Base-by-base conservation (phyloP, 768 basidiomycete species). In the Suillus decipiens region DNA sequence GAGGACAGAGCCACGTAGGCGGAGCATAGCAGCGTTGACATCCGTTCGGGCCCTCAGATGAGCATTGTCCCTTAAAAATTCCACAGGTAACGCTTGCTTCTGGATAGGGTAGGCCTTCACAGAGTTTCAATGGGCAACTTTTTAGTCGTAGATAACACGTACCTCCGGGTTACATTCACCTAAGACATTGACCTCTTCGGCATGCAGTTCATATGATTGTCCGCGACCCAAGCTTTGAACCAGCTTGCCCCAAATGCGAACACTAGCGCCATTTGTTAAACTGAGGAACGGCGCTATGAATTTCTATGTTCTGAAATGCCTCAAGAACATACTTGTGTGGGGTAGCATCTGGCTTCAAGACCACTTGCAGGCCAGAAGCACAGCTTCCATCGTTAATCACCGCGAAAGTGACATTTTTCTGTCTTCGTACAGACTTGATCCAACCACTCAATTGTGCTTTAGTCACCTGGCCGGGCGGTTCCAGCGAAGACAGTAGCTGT, bases 371-470 rank as follows among this genome's bases (percentile, higher is more conserved):
- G 4, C 87, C 86, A n/a, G 80, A 75, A 9, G 82, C 64, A 2
- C 84, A 85, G 60, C 90, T 92, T 3, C 95, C 95, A 75, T 97
- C 95, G 48, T 84, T 87, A 61, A 96, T 76, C 53, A 89, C 86
- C 14, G 88, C 89, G 71, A 97, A 98, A 2, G 92, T 82, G n/a
- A 95, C 82, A 58, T 88, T 87, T 79, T 96, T 96, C 77, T 96
- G 94, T 47, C 86, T 84, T 47, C 95, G 83, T 45, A 96, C 83
- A 2, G 91, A 93, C 68, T 89, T 89, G 61, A 98, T 81, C 93
- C 93, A 96, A 59, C 92, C 95, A 48, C 87, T 85, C 11, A 96
- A 82, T 24, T 76, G 66, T 9, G 80, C 68, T 12, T 70, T 66
- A 24, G n/a, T 56, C 15, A 61, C 64, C 41, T 36, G 62, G 22